Conservation (phyloP, 495 filamentous ascomycete species). For the Xylaria nigripes region DNA sequence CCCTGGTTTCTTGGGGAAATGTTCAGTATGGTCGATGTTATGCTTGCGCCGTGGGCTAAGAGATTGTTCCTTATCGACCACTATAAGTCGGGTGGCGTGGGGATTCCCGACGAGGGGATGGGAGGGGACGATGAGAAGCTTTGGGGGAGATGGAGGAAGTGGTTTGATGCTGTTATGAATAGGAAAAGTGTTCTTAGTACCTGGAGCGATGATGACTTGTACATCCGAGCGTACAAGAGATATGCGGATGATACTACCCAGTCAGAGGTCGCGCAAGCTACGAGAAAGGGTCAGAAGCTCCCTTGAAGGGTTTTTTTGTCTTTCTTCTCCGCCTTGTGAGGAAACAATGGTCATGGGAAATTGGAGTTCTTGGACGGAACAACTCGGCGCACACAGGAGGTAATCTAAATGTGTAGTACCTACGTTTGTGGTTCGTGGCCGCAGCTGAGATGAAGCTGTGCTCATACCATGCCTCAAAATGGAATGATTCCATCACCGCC, state of each 20-base stretch:
- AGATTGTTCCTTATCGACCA: constrained; percentile 63
- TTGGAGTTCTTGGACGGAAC: too few relatives aligned
- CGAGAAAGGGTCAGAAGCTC: constrained; percentile 51
- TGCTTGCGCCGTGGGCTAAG: constrained; percentile 58
- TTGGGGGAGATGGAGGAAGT: constrained; percentile 56
- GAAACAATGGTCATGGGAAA: too few relatives aligned
- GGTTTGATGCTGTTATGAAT: constrained; percentile 46
- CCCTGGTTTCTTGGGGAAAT: constrained; percentile 56
- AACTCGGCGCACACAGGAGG: too few relatives aligned
- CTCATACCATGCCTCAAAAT: too few relatives aligned
- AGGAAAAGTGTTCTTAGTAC: constrained; percentile 53
- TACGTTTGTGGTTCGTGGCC: too few relatives aligned
- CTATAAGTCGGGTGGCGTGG: constrained; percentile 54
- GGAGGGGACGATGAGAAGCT: constrained; percentile 34
- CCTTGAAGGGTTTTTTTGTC: constrained; percentile 36
- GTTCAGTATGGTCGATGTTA: constrained; percentile 53
- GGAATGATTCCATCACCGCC: too few relatives aligned
- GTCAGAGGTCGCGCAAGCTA: constrained; percentile 61
- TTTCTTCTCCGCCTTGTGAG: too few relatives aligned
- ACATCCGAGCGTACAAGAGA: constrained; percentile 55
- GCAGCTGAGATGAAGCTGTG: too few relatives aligned
- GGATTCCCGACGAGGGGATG: constrained; percentile 38
- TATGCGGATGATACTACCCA: constrained; percentile 68
- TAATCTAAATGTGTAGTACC: too few relatives aligned
- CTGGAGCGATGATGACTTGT: constrained; percentile 53